A percentile compares a stretch with the other conserved stretches of the same genome.
Evolutionary conservation across 345 rosid genomes (phyloP).

Genomic region (Xanthoceras sorbifolium): DNA sequence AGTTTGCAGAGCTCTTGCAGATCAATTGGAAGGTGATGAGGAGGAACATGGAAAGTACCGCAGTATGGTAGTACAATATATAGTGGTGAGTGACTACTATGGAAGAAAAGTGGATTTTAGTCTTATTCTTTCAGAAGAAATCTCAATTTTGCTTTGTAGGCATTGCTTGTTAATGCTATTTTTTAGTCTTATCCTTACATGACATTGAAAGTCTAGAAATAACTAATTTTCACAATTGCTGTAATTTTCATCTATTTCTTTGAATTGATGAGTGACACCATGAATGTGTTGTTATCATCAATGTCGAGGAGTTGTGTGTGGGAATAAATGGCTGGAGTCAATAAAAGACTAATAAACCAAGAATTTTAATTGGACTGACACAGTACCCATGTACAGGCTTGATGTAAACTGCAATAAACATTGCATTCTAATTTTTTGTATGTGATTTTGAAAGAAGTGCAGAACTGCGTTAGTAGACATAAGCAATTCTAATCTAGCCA

Average conservation of each 20-base stretch:
- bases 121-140: not conserved
- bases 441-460: not conserved
- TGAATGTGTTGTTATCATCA: not conserved
- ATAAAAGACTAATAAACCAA: not conserved
- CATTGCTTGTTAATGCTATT: not conserved
- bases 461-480: not conserved
- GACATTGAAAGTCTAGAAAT: not conserved
- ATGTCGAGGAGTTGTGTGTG: not conserved
- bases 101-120: slow-evolving; percentile 3
- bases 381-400: not conserved
- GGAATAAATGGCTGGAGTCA: not conserved
- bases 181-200: not conserved
- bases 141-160: not conserved
- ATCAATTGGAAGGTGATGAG: slow-evolving; percentile 86
- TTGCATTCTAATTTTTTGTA: not conserved
- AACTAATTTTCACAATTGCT: not conserved
- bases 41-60: slow-evolving; percentile 79
- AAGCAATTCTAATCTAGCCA: not conserved
- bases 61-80: slow-evolving; percentile 68
- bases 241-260: not conserved
- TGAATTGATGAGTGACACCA: not conserved
- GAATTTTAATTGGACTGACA: not conserved
- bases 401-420: not conserved
- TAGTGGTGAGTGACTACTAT: slow-evolving; percentile 44
- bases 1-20: slow-evolving; percentile 77